Evolutionary conservation across 2,329 filamentous ascomycete species (phyloP), one percentile per base, ranked within the genome.

Genomic region (Aspergillus persii): DNA sequence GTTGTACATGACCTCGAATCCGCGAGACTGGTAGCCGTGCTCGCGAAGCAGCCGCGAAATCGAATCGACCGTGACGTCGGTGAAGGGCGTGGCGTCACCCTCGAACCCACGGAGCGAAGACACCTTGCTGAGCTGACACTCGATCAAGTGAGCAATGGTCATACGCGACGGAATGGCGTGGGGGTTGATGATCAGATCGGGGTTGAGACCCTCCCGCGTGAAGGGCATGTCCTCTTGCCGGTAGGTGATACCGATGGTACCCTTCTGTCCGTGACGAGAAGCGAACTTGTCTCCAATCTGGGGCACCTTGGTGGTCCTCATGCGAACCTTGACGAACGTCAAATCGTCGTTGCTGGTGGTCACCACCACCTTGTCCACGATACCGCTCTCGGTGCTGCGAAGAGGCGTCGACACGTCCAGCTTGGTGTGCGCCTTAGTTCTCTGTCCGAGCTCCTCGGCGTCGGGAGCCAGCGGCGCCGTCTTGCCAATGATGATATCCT

Each of bases 121-220:
- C 39, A 99, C 95, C 76, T 99, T 99, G 75, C 92, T 96, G 58
- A 99, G 85, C 68, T 98, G 85, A 84, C 95, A 99, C 82, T 99
- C 95, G 75, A 99, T 96, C 86, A 99, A 93, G 84, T 99, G 95
- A 69, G 95, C 95, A 87, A 99, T 99, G 2, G 96, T 99, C 95
- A 99, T 99, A 86, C 95, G 95, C 57, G 95, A 99, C 0, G 95
- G 95, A 85, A 99, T 99, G 73, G 95, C 96, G 84, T 99, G 95
- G 1, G 95, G 95, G 77, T 99, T 99, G 83, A 99, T 98, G 77
- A 99, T 97, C 63, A 99, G 84, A 77, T 99, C 96, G 0, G 96
- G 95, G 0, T 89, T 90, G 55, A 99, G 85, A 69, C 96, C 95
- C 74, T 98, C 92, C 41, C 87, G 83, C 3, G 92, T 95, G 77